Base-by-base conservation (phyloP, 108 stramenopile species). In the Skeletonema menzelii region DNA sequence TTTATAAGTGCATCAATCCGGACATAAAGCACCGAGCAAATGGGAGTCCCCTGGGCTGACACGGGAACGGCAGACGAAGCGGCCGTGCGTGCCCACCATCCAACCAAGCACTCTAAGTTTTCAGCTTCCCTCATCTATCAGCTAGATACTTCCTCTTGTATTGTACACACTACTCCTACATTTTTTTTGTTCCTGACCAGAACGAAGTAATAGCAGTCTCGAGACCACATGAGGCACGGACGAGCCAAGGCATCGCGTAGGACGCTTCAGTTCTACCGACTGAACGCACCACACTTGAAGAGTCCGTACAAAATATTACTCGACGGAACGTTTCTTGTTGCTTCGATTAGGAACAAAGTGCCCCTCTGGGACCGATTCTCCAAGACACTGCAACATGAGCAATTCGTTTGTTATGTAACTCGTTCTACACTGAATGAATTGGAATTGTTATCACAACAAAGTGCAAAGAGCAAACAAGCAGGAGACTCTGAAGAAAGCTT, bases 161-260 rank as follows among this genome's bases (percentile, higher is more conserved):
- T n/a, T n/a, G n/a, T n/a, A n/a, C n/a, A n/a, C n/a, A n/a, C n/a
- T n/a, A n/a, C n/a, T n/a, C n/a, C n/a, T n/a, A n/a, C n/a, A n/a
- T n/a, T n/a, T n/a, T n/a, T n/a, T n/a, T n/a, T n/a, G n/a, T n/a
- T 38, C 12, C 13, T 13, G 8, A 11, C 37, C 37, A 12, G 2
- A 38, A 7, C 31, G 31, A 32, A 4, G 7, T 32, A 4, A 4
- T 3, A 30, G 30, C 30, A 10, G 35, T 6, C 46, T 56, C 49
- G 10, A 57, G 20, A 66, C 26, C 27, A 19, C 17, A 95, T 95
- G 94, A 87, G 94, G 68, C 90, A 92, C 80, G 94, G 91, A 37
- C 74, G 94, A 62, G 88, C 94, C 37, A 95, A 95, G 75, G 79
- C 86, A 3, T 87, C 94, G 5, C 88, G 94, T 22, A 82, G 84